phyloP scores from a whole-genome alignment of 176 grass and related monocot genomes.

The Thinopyrum elongatum region DNA sequence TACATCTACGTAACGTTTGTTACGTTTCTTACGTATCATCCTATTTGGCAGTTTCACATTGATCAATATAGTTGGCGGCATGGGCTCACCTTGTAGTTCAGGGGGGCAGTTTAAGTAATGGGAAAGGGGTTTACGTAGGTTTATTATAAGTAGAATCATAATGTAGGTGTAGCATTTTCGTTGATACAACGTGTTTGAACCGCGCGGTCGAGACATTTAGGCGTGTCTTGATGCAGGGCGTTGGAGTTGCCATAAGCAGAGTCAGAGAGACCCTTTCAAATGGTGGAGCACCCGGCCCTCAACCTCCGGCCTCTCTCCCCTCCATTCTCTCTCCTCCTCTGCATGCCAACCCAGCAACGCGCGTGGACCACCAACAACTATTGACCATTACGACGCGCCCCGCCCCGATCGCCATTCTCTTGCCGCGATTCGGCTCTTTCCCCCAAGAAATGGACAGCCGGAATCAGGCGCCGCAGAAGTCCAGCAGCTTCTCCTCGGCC shows the following conservation, averaged over 20 bases:
- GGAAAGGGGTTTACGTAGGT: no score
- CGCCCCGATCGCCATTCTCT: conserved; percentile 19
- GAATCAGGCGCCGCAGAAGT: conserved; percentile 44
- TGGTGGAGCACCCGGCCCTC: conserved; percentile 5
- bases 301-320: conserved; percentile 28
- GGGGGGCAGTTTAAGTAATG: no score
- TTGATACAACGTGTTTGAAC: no score
- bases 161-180: no score
- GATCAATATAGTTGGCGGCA: no score
- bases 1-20: no score
- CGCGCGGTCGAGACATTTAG: no score
- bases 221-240: no score
- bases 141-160: no score
- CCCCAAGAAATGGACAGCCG: conserved; percentile 51
- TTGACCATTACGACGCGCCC: not conserved
- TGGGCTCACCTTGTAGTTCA: no score
- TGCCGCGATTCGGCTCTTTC: not conserved
- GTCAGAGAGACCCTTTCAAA: conserved; percentile 27
- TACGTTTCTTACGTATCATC: no score
- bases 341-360: conserved; percentile 31
- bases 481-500: conserved; percentile 42
- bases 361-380: conserved; percentile 24
- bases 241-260: not conserved
- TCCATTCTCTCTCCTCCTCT: conserved; percentile 25
- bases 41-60: no score